Evolutionary conservation across 768 basidiomycete species (phyloP), one percentile per base, ranked within the genome.

Genomic region (Hericium coralloides): DNA sequence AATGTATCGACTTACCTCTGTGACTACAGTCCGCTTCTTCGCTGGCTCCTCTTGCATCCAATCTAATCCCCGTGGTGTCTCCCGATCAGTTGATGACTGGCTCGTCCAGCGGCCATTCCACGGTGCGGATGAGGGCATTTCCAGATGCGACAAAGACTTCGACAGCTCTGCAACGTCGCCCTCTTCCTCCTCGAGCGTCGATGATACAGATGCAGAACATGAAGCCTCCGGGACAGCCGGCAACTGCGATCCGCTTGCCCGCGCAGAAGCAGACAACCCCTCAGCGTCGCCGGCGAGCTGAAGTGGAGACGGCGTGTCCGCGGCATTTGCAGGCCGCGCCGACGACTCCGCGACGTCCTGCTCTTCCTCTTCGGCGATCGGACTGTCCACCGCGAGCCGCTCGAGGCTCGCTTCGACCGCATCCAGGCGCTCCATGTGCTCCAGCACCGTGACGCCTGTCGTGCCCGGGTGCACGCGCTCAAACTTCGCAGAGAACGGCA

Each of bases 401-500:
- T 89, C 84, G 58, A 91, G 68, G 60, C 87, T 83, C 8, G 88
- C 87, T 61, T 92, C 89, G 17, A 89, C 88, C 15, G 82, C 85
- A 66, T 94, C 92, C 49, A 94, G 70, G 49, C 88, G 82, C 66
- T 94, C 92, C 61, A 94, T 76, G 62, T 92, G 90, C 64, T 90
- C 88, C 38, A 94, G 76, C 50, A 93, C 85, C 10, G 83, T 86
- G 23, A 93, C 90, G 12, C 92, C 92, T 0, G 89, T 92, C 26
- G 89, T 91, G 38, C 87, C 89, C 49, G 89, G 89, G 65, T 90
- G 87, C 37, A 92, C 84, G 50, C 84, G 80, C 65, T 87, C 82
- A 69, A 89, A 88, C 70, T 91, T 92, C n/a, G 84, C 80, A 12
- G 84, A 83, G 68, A 92, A 90, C 3, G 89, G 87, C 14, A 92